A percentile compares a stretch with the other conserved stretches of the same genome.
phyloP scores from a whole-genome alignment of 2,329 filamentous ascomycete species.

The Cladosporium phlei region DNA sequence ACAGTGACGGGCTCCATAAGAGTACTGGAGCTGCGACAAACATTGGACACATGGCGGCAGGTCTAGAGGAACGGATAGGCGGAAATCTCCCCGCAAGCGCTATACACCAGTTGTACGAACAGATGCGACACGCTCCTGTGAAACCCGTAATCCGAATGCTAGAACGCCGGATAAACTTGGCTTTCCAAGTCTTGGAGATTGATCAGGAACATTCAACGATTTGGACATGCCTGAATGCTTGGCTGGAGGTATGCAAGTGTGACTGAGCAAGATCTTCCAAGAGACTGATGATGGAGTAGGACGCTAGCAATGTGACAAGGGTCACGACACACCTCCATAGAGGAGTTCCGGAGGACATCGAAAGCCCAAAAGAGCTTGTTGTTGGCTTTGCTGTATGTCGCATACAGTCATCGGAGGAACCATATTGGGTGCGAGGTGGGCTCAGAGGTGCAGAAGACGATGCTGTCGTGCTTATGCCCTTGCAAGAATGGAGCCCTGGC shows the following conservation, averaged over 20 bases:
- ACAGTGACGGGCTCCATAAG: no score
- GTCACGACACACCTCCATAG: neutral
- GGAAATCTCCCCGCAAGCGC: neutral
- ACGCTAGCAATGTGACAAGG: slow-evolving; percentile 6
- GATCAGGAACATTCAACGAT: neutral
- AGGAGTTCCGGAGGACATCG: neutral
- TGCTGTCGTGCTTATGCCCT: neutral
- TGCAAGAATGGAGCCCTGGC: neutral
- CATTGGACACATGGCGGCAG: neutral
- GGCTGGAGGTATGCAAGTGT: neutral
- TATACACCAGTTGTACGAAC: neutral
- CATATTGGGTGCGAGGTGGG: neutral
- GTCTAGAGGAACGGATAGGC: neutral
- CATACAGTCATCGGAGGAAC: neutral
- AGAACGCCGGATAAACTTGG: neutral
- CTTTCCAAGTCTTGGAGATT: neutral
- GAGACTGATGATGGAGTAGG: neutral
- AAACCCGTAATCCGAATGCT: neutral
- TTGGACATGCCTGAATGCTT: neutral
- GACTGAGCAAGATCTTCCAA: neutral
- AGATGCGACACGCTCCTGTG: neutral
- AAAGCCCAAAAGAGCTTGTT: neutral
- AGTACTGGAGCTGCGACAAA: no score
- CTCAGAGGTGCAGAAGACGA: neutral
- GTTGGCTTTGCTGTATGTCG: neutral